phyloP scores from a whole-genome alignment of 1,284 basidiomycete species.

The Cutaneotrichosporon sp. region DNA sequence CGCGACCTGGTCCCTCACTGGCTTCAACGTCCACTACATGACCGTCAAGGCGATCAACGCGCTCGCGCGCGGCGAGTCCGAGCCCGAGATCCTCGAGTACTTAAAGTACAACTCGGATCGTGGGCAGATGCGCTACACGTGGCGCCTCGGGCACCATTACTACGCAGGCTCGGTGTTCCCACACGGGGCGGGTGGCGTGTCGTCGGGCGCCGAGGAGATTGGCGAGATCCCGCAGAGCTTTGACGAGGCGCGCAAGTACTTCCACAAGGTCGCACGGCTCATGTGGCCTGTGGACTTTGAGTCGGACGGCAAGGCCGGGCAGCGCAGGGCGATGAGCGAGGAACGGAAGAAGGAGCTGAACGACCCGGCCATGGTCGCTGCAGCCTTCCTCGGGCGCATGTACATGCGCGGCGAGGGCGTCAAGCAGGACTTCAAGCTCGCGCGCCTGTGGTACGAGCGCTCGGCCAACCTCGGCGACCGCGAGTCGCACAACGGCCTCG shows the following conservation, averaged over 20 bases:
- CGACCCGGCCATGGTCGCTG: conserved; percentile 66
- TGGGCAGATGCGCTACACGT: conserved; percentile 79
- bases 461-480: conserved; percentile 77
- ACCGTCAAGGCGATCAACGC: conserved; percentile 81
- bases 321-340: conserved; percentile 59
- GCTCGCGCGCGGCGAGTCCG: conserved; percentile 81
- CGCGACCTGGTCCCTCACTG: conserved; percentile 66
- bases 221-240: conserved; percentile 76
- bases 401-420: conserved; percentile 91
- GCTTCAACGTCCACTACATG: conserved; percentile 66
- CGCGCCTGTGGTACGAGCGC: conserved; percentile 92
- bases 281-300: conserved; percentile 73
- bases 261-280: conserved; percentile 72
- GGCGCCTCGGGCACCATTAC: conserved; percentile 83
- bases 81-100: conserved; percentile 89
- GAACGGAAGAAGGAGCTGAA: conserved; percentile 51
- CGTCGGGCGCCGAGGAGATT: conserved; percentile 83
- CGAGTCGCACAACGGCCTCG: conserved; percentile 85
- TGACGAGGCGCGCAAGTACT: conserved; percentile 73
- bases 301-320: conserved; percentile 49
- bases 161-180: conserved; percentile 86
- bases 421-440: conserved; percentile 70
- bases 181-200: conserved; percentile 63
- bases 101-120: conserved; percentile 93
- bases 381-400: conserved; percentile 88